Conservation (phyloP, 345 rosid genomes). For the Hibiscus tridactylites region DNA sequence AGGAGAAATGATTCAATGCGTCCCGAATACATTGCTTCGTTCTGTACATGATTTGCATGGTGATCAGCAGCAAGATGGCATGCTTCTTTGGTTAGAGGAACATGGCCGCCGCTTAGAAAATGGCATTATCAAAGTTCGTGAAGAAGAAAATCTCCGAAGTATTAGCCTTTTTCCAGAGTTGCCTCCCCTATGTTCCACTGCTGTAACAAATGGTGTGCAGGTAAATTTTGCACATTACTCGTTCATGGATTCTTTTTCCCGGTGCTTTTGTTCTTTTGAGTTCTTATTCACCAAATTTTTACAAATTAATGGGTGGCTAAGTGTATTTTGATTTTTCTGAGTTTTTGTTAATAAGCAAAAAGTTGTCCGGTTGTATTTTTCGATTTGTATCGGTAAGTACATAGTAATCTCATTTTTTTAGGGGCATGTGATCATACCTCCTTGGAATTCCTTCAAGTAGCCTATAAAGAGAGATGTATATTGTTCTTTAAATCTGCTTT, state of each 20-base stretch:
- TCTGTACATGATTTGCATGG: conserved; percentile 41
- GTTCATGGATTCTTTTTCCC: neutral
- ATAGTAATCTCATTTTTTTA: too few relatives aligned
- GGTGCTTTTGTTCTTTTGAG: neutral
- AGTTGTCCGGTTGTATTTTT: too few relatives aligned
- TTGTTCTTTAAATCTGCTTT: too few relatives aligned
- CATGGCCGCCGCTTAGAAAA: conserved; percentile 52
- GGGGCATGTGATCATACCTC: too few relatives aligned
- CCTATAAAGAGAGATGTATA: too few relatives aligned
- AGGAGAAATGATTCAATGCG: conserved; percentile 75
- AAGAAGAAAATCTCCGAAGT: conserved; percentile 29
- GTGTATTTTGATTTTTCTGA: too few relatives aligned
- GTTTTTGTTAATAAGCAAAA: too few relatives aligned
- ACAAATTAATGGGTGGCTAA: too few relatives aligned
- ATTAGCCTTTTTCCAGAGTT: conserved; percentile 67
- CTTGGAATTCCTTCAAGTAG: too few relatives aligned
- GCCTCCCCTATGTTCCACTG: conserved; percentile 58
- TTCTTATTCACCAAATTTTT: neutral
- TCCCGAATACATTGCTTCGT: conserved; percentile 45
- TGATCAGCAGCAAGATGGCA: conserved; percentile 59
- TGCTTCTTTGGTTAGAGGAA: conserved; percentile 92
- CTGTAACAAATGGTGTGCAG: conserved; percentile 71
- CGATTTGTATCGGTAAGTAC: too few relatives aligned
- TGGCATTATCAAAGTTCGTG: conserved; percentile 47
- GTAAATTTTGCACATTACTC: conserved; percentile 18